Conservation (phyloP, 1,139 yeast genomes). For the Yamadazyma friedrichii region DNA sequence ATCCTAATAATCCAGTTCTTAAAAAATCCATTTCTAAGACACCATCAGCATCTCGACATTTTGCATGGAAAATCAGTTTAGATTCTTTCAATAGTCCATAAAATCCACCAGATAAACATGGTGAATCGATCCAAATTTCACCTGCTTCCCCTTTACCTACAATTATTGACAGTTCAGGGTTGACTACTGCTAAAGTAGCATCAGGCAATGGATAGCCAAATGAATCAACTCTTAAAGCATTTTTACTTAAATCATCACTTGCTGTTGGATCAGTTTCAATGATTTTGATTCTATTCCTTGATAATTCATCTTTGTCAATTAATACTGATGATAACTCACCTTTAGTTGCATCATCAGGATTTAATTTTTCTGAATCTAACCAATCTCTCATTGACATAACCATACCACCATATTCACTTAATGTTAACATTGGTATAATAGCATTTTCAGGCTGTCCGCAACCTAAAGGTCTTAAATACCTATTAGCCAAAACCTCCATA, state of each 20-base stretch:
- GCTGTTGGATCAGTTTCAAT: slow-evolving; percentile 61
- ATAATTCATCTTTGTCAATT: slow-evolving; percentile 77
- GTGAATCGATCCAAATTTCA: slow-evolving; percentile 94
- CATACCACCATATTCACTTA: slow-evolving; percentile 96
- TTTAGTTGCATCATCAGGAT: slow-evolving; percentile 28
- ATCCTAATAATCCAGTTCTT: slow-evolving; percentile 89
- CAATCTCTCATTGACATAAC: slow-evolving; percentile 90
- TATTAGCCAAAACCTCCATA: slow-evolving; percentile 82
- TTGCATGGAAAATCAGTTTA: slow-evolving; percentile 76
- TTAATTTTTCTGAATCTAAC: slow-evolving; percentile 60
- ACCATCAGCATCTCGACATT: slow-evolving; percentile 70
- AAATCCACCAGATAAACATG: slow-evolving; percentile 84
- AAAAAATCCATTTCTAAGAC: slow-evolving; percentile 73
- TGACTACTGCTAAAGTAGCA: slow-evolving; percentile 88
- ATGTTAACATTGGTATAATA: slow-evolving; percentile 84
- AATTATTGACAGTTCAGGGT: slow-evolving; percentile 79
- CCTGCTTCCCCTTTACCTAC: slow-evolving; percentile 82
- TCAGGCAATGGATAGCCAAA: slow-evolving; percentile 95
- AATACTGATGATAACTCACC: slow-evolving; percentile 66
- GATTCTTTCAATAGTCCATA: slow-evolving; percentile 74
- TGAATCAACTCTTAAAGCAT: slow-evolving; percentile 72
- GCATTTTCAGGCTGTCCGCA: slow-evolving; percentile 75
- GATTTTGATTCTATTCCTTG: slow-evolving; percentile 74
- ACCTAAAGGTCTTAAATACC: slow-evolving; percentile 91
- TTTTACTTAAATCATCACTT: slow-evolving; percentile 49